These are phyloP conservation scores for Marchantia polymorpha DNA, from an alignment of 225 moss, liverwort and hornwort genomes.

Conservation along the genomic window DNA sequence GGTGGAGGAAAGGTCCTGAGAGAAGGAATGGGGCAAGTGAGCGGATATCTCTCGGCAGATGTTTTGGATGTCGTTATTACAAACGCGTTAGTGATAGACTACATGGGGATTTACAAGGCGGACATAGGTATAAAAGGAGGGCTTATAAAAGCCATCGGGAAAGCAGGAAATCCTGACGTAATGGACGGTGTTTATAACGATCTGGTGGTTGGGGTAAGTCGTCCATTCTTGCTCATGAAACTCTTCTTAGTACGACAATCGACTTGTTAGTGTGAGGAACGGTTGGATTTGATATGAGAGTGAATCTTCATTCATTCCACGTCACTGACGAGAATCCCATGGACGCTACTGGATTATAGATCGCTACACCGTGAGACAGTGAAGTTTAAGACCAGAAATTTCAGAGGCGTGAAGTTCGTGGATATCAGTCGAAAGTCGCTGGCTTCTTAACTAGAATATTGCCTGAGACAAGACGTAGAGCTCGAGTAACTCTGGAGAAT, in stretches of 20 bases:
- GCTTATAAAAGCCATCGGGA: conserved; percentile 71
- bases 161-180: conserved; percentile 93
- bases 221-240: neutral
- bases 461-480: too few relatives aligned
- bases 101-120: conserved; percentile 81
- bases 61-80: conserved; percentile 62
- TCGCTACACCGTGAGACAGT: too few relatives aligned
- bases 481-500: too few relatives aligned
- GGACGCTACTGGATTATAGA: neutral
- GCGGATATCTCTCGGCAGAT: conserved; percentile 52
- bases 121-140: conserved; percentile 82
- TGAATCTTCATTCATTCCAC: neutral
- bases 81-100: conserved; percentile 76
- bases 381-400: neutral
- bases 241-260: neutral
- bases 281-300: neutral
- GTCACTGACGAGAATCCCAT: neutral
- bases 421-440: too few relatives aligned
- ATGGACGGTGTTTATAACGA: conserved; percentile 70
- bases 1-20: conserved; percentile 91
- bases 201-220: conserved; percentile 80
- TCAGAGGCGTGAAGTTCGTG: too few relatives aligned
- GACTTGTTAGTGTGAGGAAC: neutral
- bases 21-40: conserved; percentile 95
- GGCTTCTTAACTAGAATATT: too few relatives aligned